phyloP scores from a whole-genome alignment of 148 eudicot genomes.

The Fagopyrum homotropicum region DNA sequence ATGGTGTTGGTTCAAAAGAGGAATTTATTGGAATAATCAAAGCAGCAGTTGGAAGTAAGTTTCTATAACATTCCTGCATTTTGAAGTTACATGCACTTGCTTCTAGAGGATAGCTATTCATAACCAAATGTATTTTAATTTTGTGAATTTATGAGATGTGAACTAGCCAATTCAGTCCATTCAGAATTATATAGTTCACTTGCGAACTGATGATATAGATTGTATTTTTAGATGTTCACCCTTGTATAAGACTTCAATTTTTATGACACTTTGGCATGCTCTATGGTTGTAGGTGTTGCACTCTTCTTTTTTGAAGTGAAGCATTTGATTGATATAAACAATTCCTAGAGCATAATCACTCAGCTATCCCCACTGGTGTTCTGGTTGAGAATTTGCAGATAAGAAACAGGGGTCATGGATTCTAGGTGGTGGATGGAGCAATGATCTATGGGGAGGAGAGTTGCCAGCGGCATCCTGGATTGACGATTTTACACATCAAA shows the following conservation, averaged over 20 bases:
- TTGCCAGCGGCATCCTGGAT: conserved; percentile 79
- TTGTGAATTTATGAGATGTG: not conserved
- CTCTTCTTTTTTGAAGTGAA: not conserved
- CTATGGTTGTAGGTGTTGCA: not conserved
- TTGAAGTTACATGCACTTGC: not conserved
- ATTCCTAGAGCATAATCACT: not conserved
- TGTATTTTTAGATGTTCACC: not conserved
- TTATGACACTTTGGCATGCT: not conserved
- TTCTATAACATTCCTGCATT: not conserved
- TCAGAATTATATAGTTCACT: not conserved
- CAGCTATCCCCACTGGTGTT: not conserved
- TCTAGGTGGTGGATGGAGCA: conserved; percentile 96
- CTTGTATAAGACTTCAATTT: not conserved
- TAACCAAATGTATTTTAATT: not conserved
- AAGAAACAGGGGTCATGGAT: conserved; percentile 72
- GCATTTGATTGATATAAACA: not conserved
- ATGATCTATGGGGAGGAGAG: conserved; percentile 94
- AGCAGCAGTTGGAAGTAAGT: conserved; percentile 61
- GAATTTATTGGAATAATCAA: conserved; percentile 54
- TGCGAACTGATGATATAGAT: not conserved
- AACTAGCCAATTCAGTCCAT: not conserved
- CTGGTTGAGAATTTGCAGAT: conserved; percentile 35
- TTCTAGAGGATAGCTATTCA: not conserved
- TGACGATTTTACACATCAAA: conserved; percentile 74
- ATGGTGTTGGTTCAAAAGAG: conserved; percentile 47